Percentiles rank a stretch among this genome's conserved stretches.
Evolutionary conservation across 192 early-diverging fungal genomes (phyloP).

Genomic region (Funneliformis mosseae): DNA sequence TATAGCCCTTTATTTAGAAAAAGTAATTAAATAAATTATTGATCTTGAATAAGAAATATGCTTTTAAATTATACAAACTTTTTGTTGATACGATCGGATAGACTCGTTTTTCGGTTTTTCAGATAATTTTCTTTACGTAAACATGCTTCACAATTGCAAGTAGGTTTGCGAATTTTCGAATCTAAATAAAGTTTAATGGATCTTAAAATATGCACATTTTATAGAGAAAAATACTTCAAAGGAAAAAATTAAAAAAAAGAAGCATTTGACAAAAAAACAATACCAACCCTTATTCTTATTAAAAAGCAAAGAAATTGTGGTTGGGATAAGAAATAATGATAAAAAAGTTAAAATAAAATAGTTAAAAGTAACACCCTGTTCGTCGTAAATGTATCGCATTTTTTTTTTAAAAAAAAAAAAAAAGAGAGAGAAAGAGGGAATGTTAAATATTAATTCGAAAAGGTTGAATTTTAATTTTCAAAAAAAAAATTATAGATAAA

Average conservation of each 20-base stretch:
- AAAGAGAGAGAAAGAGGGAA: neutral
- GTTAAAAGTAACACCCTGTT: constrained; percentile 91
- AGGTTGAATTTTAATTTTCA: neutral
- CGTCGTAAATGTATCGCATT: constrained; percentile 89
- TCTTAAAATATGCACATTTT: neutral
- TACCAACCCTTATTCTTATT: constrained; percentile 41
- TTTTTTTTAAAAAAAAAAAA: neutral
- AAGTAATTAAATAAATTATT: neutral
- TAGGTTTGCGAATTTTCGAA: constrained; percentile 22
- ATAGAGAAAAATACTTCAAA: neutral
- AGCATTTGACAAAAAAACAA: neutral
- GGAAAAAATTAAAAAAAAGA: neutral
- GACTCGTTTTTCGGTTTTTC: constrained; percentile 33
- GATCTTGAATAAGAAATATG: neutral
- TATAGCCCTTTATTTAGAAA: constrained; percentile 39
- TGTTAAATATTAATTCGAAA: too few relatives aligned
- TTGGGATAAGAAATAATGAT: constrained; percentile 78
- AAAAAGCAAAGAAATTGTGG: constrained; percentile 58
- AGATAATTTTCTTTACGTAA: constrained; percentile 36
- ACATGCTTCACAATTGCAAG: constrained; percentile 44
- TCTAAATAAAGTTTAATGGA: neutral
- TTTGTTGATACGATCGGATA: constrained; percentile 39
- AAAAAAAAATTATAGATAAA: neutral
- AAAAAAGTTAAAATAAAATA: constrained; percentile 91
- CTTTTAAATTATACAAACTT: neutral